Evolutionary conservation across 805 yeast species (phyloP).

Genomic region (Metschnikowia henanensis): DNA sequence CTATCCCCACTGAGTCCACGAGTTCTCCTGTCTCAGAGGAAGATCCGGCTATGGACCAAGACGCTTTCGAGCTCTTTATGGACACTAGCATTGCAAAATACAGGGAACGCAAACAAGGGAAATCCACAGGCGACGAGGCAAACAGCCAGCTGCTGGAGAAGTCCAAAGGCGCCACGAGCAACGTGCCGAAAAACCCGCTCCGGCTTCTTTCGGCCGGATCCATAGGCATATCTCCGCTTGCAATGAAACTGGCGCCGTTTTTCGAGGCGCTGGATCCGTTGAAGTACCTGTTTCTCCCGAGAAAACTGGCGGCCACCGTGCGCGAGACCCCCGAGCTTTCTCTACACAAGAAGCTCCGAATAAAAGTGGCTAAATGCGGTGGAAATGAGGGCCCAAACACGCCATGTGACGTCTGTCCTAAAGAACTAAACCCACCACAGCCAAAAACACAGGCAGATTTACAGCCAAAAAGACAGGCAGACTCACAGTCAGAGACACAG

Average conservation of each 20-base stretch:
- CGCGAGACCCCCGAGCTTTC: slow-evolving; percentile 35
- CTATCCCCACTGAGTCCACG: neutral
- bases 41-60: slow-evolving; percentile 16
- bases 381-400: neutral
- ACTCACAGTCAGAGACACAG: too few species aligned
- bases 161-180: too few species aligned
- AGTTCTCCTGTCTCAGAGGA: neutral
- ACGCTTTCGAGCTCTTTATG: slow-evolving; percentile 36
- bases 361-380: slow-evolving; percentile 27
- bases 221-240: neutral
- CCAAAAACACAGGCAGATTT: neutral
- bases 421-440: too few species aligned
- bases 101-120: slow-evolving; percentile 26
- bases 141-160: too few species aligned
- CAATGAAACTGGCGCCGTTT: slow-evolving; percentile 5
- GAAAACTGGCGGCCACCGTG: slow-evolving; percentile 40
- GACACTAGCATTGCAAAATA: slow-evolving; percentile 32
- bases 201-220: slow-evolving; percentile 28
- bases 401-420: neutral
- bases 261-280: slow-evolving; percentile 7
- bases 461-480: neutral
- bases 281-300: slow-evolving; percentile 10
- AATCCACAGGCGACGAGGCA: slow-evolving; percentile 1
- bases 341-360: slow-evolving; percentile 43
- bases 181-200: slow-evolving; percentile 21